Percentiles rank a stretch among this genome's conserved stretches.
Conservation (phyloP, 805 yeast genomes). For the Cyberlindnera americana region DNA sequence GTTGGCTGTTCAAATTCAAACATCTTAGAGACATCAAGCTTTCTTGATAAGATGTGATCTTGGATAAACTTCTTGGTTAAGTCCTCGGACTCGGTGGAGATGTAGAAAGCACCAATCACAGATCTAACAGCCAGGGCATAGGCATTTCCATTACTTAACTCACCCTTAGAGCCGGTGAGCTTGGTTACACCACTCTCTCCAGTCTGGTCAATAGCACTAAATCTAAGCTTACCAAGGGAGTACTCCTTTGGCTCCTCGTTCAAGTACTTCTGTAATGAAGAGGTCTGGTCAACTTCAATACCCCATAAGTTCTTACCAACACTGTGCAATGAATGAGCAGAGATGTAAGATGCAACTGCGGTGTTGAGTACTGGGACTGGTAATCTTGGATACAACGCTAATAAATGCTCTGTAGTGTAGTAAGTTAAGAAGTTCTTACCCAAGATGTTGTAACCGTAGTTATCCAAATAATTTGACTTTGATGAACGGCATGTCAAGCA, state of each 20-base stretch:
- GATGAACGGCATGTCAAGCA: slow-evolving; percentile 62
- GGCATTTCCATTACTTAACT: slow-evolving; percentile 31
- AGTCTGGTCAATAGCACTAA: slow-evolving; percentile 29
- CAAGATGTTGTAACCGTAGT: slow-evolving; percentile 73
- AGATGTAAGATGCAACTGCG: slow-evolving; percentile 73
- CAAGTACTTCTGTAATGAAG: slow-evolving; percentile 62
- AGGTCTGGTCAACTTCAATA: slow-evolving; percentile 66
- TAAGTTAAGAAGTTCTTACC: slow-evolving; percentile 77
- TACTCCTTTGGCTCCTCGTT: slow-evolving; percentile 65
- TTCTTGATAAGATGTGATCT: slow-evolving; percentile 77
- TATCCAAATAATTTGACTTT: slow-evolving; percentile 51
- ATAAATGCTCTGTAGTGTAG: slow-evolving; percentile 69
- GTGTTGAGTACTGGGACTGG: slow-evolving; percentile 76
- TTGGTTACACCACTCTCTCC: slow-evolving; percentile 50
- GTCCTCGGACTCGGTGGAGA: slow-evolving; percentile 58
- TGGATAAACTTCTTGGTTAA: slow-evolving; percentile 62
- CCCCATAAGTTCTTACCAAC: slow-evolving; percentile 81
- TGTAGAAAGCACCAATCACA: slow-evolving; percentile 76
- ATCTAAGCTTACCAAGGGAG: slow-evolving; percentile 69
- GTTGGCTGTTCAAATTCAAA: slow-evolving; percentile 84
- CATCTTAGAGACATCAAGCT: slow-evolving; percentile 68
- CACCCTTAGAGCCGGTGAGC: slow-evolving; percentile 32
- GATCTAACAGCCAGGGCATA: slow-evolving; percentile 75
- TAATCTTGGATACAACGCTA: slow-evolving; percentile 81
- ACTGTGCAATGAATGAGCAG: slow-evolving; percentile 58